A percentile compares a stretch with the other conserved stretches of the same genome.
These are phyloP conservation scores for Kodamaea suecica DNA, from an alignment of 1,139 yeast species.

Conservation along the genomic window DNA sequence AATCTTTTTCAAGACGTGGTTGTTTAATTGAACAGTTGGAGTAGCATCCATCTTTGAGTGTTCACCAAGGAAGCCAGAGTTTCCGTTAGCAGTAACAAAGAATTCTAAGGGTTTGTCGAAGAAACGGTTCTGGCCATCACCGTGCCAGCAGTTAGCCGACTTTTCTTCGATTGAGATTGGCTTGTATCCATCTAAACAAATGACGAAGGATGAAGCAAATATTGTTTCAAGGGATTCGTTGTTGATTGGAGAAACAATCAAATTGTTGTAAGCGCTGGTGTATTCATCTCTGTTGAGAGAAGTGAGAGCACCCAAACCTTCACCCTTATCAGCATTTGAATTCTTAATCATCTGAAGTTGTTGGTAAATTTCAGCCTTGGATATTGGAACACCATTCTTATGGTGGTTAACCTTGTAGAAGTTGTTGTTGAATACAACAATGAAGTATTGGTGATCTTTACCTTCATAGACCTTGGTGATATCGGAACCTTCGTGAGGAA, in stretches of 20 bases:
- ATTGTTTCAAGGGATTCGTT: slow-evolving; percentile 62
- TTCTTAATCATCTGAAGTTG: slow-evolving; percentile 60
- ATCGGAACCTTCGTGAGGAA: slow-evolving; percentile 63
- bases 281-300: slow-evolving; percentile 85
- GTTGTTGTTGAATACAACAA: slow-evolving; percentile 73
- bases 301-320: slow-evolving; percentile 76
- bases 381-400: slow-evolving; percentile 50
- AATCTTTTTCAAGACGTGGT: slow-evolving; percentile 62
- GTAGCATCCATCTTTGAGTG: slow-evolving; percentile 99
- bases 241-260: slow-evolving; percentile 54
- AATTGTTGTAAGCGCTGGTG: slow-evolving; percentile 57
- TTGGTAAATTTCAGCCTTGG: slow-evolving; percentile 61
- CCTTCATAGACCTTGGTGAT: slow-evolving; percentile 51
- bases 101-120: slow-evolving; percentile 92
- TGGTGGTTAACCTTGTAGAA: slow-evolving; percentile 80
- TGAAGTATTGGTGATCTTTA: slow-evolving; percentile 62
- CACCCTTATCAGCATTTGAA: slow-evolving; percentile 37
- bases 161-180: slow-evolving; percentile 86
- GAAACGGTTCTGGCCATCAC: slow-evolving; percentile 86
- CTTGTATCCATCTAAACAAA: slow-evolving; percentile 69
- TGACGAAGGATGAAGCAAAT: slow-evolving; percentile 73
- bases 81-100: slow-evolving; percentile 76
- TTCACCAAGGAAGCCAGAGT: slow-evolving; percentile 92
- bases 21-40: slow-evolving; percentile 87
- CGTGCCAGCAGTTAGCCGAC: slow-evolving; percentile 90